A percentile compares a stretch with the other conserved stretches of the same genome.
These are phyloP conservation scores for Rhodotorula paludigena DNA, from an alignment of 768 basidiomycete genomes.

Conservation along the genomic window DNA sequence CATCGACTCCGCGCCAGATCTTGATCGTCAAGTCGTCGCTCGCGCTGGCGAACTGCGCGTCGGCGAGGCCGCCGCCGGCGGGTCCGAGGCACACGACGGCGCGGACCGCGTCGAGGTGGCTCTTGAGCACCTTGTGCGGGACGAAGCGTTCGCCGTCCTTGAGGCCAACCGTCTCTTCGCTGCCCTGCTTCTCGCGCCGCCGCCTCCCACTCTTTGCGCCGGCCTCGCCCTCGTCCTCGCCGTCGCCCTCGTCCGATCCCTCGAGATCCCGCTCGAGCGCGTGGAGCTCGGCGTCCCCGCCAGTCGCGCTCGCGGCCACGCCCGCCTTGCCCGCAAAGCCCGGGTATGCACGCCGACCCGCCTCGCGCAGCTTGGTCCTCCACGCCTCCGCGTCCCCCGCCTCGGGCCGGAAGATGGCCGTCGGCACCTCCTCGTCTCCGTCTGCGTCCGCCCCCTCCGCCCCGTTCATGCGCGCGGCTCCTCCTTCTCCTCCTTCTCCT, in stretches of 20 bases:
- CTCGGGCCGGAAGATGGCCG: constrained; percentile 78
- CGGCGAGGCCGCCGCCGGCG: not conserved
- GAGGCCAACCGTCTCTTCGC: constrained; percentile 40
- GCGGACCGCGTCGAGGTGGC: constrained; percentile 89
- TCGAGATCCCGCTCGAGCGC: constrained; percentile 55
- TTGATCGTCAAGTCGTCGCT: constrained; percentile 95
- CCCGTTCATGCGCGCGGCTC: constrained; percentile 10
- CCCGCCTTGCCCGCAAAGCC: not conserved
- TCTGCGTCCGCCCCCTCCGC: constrained; percentile 20
- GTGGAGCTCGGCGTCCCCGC: constrained; percentile 66
- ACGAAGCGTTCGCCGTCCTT: not conserved
- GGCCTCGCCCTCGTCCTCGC: constrained; percentile 54
- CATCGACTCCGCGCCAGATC: constrained; percentile 82
- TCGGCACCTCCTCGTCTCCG: constrained; percentile 43
- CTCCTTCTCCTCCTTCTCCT: constrained; percentile 2
- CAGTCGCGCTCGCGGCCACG: constrained; percentile 24
- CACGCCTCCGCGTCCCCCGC: constrained; percentile 59
- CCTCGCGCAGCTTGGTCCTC: constrained; percentile 58
- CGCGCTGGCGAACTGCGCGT: constrained; percentile 84
- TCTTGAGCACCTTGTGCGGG: constrained; percentile 44
- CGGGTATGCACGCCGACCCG: constrained; percentile 41
- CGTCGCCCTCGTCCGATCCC: too few species aligned
- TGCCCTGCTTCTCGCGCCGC: constrained; percentile 59
- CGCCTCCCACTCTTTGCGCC: constrained; percentile 37
- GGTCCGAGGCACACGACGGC: constrained; percentile 78